A percentile compares a stretch with the other conserved stretches of the same genome.
Conservation (phyloP, 106 monocot genomes). For the Iris macrosiphon region DNA sequence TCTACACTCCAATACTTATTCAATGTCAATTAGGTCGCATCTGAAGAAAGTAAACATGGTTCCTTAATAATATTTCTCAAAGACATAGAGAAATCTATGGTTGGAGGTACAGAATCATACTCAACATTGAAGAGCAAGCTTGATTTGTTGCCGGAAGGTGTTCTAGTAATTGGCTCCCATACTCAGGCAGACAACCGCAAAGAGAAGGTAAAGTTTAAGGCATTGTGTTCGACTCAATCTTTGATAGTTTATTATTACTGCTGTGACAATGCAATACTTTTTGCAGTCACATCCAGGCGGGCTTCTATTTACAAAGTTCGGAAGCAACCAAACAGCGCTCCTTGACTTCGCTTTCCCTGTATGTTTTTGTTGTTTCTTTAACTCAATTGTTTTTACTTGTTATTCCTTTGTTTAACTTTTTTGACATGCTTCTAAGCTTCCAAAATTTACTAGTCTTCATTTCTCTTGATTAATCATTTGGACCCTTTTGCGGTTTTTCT, state of each 20-base stretch:
- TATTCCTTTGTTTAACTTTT: too few relatives aligned
- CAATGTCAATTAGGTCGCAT: slow-evolving; percentile 41
- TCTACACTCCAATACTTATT: background rate
- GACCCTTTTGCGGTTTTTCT: too few relatives aligned
- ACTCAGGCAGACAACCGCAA: slow-evolving; percentile 83
- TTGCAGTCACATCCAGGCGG: slow-evolving; percentile 96
- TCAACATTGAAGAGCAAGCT: slow-evolving; percentile 62
- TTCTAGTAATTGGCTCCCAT: slow-evolving; percentile 88
- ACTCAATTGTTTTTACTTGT: too few relatives aligned
- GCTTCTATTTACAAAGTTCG: slow-evolving; percentile 96
- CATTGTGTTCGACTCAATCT: background rate
- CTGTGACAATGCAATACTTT: background rate
- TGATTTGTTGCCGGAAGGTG: slow-evolving; percentile 67
- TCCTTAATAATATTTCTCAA: slow-evolving; percentile 84
- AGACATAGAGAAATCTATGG: slow-evolving; percentile 83
- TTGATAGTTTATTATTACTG: background rate
- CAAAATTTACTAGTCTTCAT: too few relatives aligned
- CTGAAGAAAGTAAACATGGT: slow-evolving; percentile 70
- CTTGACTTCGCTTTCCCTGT: slow-evolving; percentile 96
- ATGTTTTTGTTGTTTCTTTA: slow-evolving; percentile 9
- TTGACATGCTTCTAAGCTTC: too few relatives aligned
- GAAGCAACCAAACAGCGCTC: slow-evolving; percentile 90
- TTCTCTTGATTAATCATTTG: too few relatives aligned
- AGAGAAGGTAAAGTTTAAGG: slow-evolving; percentile 53
- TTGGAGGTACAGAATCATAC: slow-evolving; percentile 54